Evolutionary conservation across 2,329 filamentous ascomycete species (phyloP).

Genomic region (Xylariaceae sp.): DNA sequence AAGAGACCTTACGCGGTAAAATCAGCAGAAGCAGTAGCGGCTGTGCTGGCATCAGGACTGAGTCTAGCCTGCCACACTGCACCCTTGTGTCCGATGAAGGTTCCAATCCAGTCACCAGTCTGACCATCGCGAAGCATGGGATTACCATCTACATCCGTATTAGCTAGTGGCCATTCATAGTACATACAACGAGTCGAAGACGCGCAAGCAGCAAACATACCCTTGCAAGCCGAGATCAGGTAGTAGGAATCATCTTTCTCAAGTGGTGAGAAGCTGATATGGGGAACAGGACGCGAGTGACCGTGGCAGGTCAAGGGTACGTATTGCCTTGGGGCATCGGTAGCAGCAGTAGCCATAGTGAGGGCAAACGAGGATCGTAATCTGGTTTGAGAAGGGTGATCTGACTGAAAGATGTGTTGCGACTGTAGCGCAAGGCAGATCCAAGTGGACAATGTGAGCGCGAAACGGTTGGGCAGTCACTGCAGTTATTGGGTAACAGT

Average conservation of each 20-base stretch:
- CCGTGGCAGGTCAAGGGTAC: slow-evolving; percentile 94
- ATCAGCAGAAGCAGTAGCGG: slow-evolving; percentile 93
- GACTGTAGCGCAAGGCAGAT: not conserved
- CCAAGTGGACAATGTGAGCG: not conserved
- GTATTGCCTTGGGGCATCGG: slow-evolving; percentile 57
- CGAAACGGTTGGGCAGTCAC: not conserved
- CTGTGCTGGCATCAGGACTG: slow-evolving; percentile 84
- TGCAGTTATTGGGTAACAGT: not conserved
- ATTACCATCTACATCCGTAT: slow-evolving; percentile 76
- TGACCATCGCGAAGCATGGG: slow-evolving; percentile 97
- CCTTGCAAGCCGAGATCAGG: slow-evolving; percentile 92
- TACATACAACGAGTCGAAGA: not conserved
- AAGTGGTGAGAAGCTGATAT: slow-evolving; percentile 86
- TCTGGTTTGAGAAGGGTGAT: not conserved
- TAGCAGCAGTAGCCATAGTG: slow-evolving; percentile 31
- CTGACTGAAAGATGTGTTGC: too few relatives aligned
- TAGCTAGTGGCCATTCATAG: not conserved
- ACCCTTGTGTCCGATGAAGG: slow-evolving; percentile 97
- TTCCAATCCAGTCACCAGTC: slow-evolving; percentile 97
- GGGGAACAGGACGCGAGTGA: slow-evolving; percentile 89
- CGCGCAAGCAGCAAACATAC: slow-evolving; percentile 48
- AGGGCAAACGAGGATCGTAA: not conserved
- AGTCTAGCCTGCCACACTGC: slow-evolving; percentile 96
- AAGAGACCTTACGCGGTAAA: slow-evolving; percentile 78
- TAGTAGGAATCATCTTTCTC: slow-evolving; percentile 87